Conservation (phyloP, 2,329 filamentous ascomycete species). For the Knufia petricola region DNA sequence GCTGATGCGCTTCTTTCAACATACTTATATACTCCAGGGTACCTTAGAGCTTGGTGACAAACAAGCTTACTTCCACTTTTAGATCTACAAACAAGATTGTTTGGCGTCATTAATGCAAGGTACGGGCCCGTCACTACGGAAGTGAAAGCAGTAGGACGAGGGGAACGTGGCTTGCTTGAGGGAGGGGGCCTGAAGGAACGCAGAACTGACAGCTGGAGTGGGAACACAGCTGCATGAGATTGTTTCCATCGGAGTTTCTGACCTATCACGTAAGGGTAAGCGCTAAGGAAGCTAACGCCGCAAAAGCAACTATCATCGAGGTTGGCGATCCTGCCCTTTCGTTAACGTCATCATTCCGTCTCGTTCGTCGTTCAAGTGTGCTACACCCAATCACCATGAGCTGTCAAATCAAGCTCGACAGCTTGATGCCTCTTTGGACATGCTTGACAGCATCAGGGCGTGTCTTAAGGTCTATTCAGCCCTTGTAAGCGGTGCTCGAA, state of each 20-base stretch:
- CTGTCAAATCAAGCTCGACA: too few relatives aligned
- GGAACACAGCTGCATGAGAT: too few relatives aligned
- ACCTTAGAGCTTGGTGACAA: not conserved
- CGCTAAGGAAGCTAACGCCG: not conserved
- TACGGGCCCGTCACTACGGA: not conserved
- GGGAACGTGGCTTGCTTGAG: not conserved
- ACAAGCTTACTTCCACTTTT: not conserved
- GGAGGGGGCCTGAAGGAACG: not conserved
- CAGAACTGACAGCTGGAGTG: not conserved
- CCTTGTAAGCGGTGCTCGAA: conserved; percentile 7
- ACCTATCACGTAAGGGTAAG: not conserved
- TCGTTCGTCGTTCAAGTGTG: too few relatives aligned
- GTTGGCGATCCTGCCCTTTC: too few relatives aligned
- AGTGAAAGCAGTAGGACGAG: not conserved
- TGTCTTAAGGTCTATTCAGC: not conserved
- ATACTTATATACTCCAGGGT: not conserved
- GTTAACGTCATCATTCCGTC: too few relatives aligned
- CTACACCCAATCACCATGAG: too few relatives aligned
- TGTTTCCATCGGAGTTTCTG: not conserved
- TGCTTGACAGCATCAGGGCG: not conserved
- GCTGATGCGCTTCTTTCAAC: too few relatives aligned
- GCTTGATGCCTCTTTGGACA: too few relatives aligned
- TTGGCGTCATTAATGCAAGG: not conserved
- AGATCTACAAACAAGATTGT: too few relatives aligned
- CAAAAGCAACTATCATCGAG: not conserved